Percentiles rank a stretch among this genome's conserved stretches.
Conservation (phyloP, 805 yeast species). For the Ogataea philodendri region DNA sequence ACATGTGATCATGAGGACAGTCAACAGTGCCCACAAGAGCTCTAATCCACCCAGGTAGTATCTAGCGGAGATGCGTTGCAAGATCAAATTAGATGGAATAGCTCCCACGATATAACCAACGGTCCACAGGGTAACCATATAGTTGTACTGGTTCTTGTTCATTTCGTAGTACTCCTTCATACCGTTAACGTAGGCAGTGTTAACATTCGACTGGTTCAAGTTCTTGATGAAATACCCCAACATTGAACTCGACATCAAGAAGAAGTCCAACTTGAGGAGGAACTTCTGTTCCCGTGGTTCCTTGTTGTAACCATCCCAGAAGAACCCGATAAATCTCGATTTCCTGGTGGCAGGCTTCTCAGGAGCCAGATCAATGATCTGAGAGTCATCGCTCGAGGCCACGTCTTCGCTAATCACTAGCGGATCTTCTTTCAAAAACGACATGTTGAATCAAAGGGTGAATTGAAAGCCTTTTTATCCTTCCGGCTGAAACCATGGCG, state of each 20-base stretch:
- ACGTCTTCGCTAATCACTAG: neutral
- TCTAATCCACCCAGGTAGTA: slow-evolving; percentile 45
- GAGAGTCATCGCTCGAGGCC: slow-evolving; percentile 3
- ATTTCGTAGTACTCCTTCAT: slow-evolving; percentile 54
- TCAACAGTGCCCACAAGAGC: slow-evolving; percentile 43
- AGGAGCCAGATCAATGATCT: slow-evolving; percentile 1
- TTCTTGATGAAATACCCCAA: slow-evolving; percentile 66
- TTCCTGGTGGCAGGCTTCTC: neutral
- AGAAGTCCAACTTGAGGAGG: slow-evolving; percentile 50
- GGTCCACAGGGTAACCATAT: slow-evolving; percentile 44
- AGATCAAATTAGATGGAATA: slow-evolving; percentile 45
- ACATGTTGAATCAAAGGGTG: slow-evolving; percentile 2
- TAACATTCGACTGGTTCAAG: slow-evolving; percentile 56
- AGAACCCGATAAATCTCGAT: slow-evolving; percentile 7
- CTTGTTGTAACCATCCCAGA: slow-evolving; percentile 36
- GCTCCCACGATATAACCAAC: slow-evolving; percentile 51
- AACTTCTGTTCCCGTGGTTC: slow-evolving; percentile 37
- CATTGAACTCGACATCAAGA: slow-evolving; percentile 47
- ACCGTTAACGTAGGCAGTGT: slow-evolving; percentile 65
- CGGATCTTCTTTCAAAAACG: neutral
- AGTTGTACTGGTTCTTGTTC: slow-evolving; percentile 51
- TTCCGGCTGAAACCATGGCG: neutral
- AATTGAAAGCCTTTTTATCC: neutral
- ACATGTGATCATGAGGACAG: slow-evolving; percentile 37
- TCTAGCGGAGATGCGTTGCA: slow-evolving; percentile 42